Conservation (phyloP, 441 rosid species). For the Mallotus repandus region DNA sequence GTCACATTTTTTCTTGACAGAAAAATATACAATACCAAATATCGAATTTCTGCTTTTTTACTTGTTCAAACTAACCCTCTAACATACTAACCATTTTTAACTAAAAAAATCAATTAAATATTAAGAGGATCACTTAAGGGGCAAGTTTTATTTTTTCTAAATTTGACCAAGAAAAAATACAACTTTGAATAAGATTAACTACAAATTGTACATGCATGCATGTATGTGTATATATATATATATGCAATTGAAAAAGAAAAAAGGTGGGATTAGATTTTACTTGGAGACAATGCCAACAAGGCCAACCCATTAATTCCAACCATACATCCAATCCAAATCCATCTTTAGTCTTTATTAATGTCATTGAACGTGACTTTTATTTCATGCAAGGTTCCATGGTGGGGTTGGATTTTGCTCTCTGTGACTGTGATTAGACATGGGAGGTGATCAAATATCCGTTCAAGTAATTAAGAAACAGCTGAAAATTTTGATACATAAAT, state of each 20-base stretch:
- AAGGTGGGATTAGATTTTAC: constrained; percentile 22
- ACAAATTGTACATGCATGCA: too few relatives aligned
- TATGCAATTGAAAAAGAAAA: background rate
- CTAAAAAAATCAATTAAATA: too few relatives aligned
- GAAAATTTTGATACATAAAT: background rate
- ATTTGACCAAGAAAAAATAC: background rate
- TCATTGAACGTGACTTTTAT: background rate
- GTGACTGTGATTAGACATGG: background rate
- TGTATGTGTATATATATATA: too few relatives aligned
- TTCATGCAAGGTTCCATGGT: constrained; percentile 34
- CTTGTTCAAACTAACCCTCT: too few relatives aligned
- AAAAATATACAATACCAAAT: too few relatives aligned
- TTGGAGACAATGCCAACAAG: constrained; percentile 44
- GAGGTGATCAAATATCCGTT: background rate
- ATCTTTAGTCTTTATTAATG: constrained; percentile 13
- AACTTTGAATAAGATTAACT: too few relatives aligned
- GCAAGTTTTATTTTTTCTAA: background rate
- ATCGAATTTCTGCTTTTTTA: too few relatives aligned
- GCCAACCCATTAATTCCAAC: constrained; percentile 18
- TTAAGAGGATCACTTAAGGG: too few relatives aligned
- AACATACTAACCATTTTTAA: too few relatives aligned
- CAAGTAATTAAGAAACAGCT: background rate
- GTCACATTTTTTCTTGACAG: too few relatives aligned
- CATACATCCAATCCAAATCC: background rate
- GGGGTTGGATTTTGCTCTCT: constrained; percentile 22